Base-by-base conservation (phyloP, 768 basidiomycete species). In the Leccinellum rugosiceps region DNA sequence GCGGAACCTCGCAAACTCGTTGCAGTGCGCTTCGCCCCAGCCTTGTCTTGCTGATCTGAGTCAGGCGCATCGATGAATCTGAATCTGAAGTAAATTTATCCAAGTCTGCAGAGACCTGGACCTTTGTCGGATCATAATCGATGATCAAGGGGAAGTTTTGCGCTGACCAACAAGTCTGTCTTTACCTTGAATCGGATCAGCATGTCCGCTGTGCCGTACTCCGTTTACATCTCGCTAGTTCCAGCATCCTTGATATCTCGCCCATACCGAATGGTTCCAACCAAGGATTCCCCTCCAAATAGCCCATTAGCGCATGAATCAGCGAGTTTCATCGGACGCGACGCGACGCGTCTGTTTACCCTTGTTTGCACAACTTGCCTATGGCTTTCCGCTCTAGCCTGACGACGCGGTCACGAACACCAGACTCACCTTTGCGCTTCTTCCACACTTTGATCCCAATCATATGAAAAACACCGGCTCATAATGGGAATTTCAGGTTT, bases 401-500 rank as follows among this genome's bases (percentile, higher is more conserved):
- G 21, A 43, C 55, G 9, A 54, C 53, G n/a, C 43, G 32, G n/a
- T 50, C 49, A 28, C 21, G 11, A 26, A 15, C 46, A 34, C 32
- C 35, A 7, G 26, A 52, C 50, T 6, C 45, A 15, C 44, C 34
- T 50, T 60, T 56, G 51, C 52, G 41, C 34, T 44, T 56, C 6
- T 50, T 57, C 62, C 10, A 56, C 34, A 28, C 51, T 35, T 60
- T 32, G 35, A 52, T 57, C 28, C 4, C 21, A 7, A 10, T 28
- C 19, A 44, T 26, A 53, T 56, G 47, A 34, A 56, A 45, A 19
- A 9, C 23, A 3, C 7, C 19, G 34, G n/a, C 1, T 34, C 4
- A 50, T 11, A 21, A 97, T 98, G 96, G 96, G 96, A 28, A 98
- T 98, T 57, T 81, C 86, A 57, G 96, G 96, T 13, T 81, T 98